Conservation (phyloP, 108 stramenopile species). For the Schizochytrium sp. region DNA sequence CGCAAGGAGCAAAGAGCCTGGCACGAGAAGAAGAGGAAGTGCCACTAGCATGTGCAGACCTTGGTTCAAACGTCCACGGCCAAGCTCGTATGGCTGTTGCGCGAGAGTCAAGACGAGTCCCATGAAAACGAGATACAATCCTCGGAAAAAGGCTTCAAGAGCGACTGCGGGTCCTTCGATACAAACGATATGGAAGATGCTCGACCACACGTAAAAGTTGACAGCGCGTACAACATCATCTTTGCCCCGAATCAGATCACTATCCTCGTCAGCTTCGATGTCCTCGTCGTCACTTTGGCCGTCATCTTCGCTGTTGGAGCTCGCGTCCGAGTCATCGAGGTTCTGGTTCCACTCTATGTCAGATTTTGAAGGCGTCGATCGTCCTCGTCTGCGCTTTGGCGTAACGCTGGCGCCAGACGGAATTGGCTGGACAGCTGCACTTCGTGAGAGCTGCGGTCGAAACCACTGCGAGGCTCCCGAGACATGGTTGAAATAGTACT, state of each 20-base stretch:
- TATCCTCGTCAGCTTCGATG: background rate
- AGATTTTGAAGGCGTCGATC: background rate
- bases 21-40: background rate
- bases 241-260: background rate
- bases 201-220: background rate
- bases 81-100: background rate
- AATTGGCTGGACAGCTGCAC: background rate
- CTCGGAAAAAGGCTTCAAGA: background rate
- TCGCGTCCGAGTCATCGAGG: background rate
- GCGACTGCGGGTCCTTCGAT: background rate
- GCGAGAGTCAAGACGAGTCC: background rate
- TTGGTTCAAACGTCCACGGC: background rate
- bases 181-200: background rate
- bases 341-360: background rate
- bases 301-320: background rate
- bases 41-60: background rate
- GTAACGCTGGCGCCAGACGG: background rate
- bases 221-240: background rate
- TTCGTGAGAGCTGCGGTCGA: background rate
- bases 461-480: background rate
- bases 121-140: background rate
- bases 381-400: background rate
- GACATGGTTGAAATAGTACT: background rate
- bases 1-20: background rate
- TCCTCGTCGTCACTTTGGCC: background rate